Conservation (phyloP, 305 asterid species). For the Fraxinus albicans region DNA sequence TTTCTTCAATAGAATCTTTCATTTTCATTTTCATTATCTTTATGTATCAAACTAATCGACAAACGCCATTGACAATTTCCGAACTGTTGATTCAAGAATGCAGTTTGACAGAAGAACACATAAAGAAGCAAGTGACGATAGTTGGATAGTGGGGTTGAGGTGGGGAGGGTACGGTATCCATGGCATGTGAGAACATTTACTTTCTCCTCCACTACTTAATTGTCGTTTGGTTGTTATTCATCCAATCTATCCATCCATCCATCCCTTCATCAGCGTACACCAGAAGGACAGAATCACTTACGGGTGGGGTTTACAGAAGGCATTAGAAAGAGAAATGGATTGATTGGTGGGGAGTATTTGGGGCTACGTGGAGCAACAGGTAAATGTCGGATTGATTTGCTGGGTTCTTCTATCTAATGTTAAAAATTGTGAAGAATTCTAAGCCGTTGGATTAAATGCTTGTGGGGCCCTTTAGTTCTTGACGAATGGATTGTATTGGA, state of each 20-base stretch:
- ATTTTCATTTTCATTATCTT: neutral
- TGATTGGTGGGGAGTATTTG: conserved; percentile 20
- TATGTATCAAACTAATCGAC: neutral
- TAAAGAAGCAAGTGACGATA: neutral
- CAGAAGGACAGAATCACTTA: neutral
- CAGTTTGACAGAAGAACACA: neutral
- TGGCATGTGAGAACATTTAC: neutral
- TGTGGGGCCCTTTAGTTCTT: neutral
- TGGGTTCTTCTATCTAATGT: neutral
- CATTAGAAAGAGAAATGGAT: conserved; percentile 12
- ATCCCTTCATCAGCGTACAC: neutral
- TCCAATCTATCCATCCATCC: neutral
- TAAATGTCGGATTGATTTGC: neutral
- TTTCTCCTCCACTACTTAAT: neutral
- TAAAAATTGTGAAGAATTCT: neutral
- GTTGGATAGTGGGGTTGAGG: neutral
- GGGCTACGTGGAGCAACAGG: conserved; percentile 20
- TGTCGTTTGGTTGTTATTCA: neutral
- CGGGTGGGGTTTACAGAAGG: neutral
- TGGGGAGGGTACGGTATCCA: neutral
- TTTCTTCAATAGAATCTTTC: neutral
- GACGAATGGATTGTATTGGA: conserved; percentile 2
- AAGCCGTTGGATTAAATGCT: neutral
- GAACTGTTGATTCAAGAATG: neutral
- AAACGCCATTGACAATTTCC: neutral